These are phyloP conservation scores for Ziziphus jujuba DNA, from an alignment of 306 rosid genomes.

Conservation along the genomic window DNA sequence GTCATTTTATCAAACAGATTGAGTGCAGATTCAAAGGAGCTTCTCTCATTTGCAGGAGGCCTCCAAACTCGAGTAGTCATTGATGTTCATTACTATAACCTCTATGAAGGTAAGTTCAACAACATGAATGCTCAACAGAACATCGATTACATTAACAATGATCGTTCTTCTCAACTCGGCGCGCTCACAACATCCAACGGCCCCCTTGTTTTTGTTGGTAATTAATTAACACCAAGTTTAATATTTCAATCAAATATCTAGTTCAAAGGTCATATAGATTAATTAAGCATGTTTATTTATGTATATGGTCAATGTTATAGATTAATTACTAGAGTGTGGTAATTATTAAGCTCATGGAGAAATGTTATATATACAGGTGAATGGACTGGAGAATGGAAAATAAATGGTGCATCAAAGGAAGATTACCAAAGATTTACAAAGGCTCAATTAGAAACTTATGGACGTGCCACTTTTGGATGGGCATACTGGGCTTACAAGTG, in stretches of 20 bases:
- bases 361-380: conserved; percentile 23
- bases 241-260: no score
- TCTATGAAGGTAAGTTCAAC: no score
- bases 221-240: not conserved
- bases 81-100: conserved; percentile 62
- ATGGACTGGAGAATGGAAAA: conserved; percentile 53
- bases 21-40: conserved; percentile 36
- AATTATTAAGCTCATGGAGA: no score
- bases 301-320: no score
- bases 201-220: conserved; percentile 58
- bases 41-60: conserved; percentile 40
- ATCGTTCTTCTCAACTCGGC: conserved; percentile 43
- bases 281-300: no score
- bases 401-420: conserved; percentile 32
- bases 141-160: conserved; percentile 32
- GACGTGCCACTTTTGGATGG: conserved; percentile 60
- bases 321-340: no score
- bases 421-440: conserved; percentile 36
- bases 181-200: conserved; percentile 45
- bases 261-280: no score
- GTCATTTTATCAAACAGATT: conserved; percentile 56
- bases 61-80: conserved; percentile 36
- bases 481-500: conserved; percentile 66
- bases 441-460: conserved; percentile 42
- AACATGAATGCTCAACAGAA: conserved; percentile 47